Conservation (phyloP, 257 asterid species). For the Solanum paucissectum region DNA sequence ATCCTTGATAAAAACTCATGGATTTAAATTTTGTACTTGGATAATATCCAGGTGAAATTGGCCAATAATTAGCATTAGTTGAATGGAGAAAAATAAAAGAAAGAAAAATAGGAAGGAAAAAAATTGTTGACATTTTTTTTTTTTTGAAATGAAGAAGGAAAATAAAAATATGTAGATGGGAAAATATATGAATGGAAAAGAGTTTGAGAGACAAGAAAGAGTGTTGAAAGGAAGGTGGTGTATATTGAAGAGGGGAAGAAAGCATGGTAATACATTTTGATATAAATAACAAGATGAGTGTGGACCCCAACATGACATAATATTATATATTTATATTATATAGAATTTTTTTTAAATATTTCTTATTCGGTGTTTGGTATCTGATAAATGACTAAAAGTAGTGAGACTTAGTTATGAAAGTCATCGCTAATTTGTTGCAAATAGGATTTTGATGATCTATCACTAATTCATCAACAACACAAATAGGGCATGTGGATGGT, state of each 20-base stretch:
- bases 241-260: constrained; percentile 11
- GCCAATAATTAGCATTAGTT: constrained; percentile 48
- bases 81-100: not conserved
- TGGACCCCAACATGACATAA: constrained; percentile 19
- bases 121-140: constrained; percentile 11
- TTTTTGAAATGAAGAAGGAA: not conserved
- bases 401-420: not conserved
- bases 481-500: not conserved
- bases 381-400: not conserved
- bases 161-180: not conserved
- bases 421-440: not conserved
- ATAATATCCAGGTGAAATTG: constrained; percentile 69
- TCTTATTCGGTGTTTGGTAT: not conserved
- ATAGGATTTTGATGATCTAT: not conserved
- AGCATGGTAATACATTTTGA: constrained; percentile 27
- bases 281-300: constrained; percentile 31
- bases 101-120: constrained; percentile 5
- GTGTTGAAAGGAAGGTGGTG: constrained; percentile 18
- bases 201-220: constrained; percentile 16
- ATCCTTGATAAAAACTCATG: constrained; percentile 54
- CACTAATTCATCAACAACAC: not conserved
- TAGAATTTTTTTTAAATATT: not conserved
- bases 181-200: not conserved
- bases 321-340: not conserved
- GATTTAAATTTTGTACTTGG: constrained; percentile 58